Percentiles rank a stretch among this genome's conserved stretches.
Evolutionary conservation across 2,329 filamentous ascomycete genomes (phyloP).

Genomic region (Rutstroemia sp.): DNA sequence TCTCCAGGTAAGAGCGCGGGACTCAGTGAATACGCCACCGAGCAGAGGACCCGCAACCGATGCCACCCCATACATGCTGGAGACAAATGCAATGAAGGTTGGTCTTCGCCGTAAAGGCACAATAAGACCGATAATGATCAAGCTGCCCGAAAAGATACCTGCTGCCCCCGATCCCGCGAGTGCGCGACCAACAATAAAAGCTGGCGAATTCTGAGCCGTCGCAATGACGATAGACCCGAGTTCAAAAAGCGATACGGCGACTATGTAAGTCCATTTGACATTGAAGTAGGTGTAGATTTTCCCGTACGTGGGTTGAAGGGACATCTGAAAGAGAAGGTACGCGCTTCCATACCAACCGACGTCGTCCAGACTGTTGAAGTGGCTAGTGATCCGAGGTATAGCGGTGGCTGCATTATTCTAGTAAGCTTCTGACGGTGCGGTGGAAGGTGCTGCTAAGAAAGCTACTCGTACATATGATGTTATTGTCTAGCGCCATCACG

Average conservation of each 20-base stretch:
- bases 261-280: neutral
- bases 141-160: constrained; percentile 30
- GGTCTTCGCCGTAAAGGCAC: constrained; percentile 27
- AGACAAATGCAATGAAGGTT: constrained; percentile 43
- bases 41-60: constrained; percentile 51
- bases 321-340: constrained; percentile 28
- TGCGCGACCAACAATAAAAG: constrained; percentile 14
- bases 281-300: constrained; percentile 20
- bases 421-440: neutral
- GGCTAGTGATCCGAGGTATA: constrained; percentile 32
- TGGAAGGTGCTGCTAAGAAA: neutral
- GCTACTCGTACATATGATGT: neutral
- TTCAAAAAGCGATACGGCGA: constrained; percentile 13
- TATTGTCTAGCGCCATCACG: neutral
- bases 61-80: constrained; percentile 58
- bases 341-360: constrained; percentile 32
- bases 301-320: constrained; percentile 21
- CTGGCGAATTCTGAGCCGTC: constrained; percentile 18
- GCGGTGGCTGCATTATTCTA: constrained; percentile 19
- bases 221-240: constrained; percentile 16
- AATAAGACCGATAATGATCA: constrained; percentile 34
- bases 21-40: constrained; percentile 54
- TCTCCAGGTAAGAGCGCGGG: constrained; percentile 43
- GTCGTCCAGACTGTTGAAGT: constrained; percentile 31
- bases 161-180: constrained; percentile 18